A percentile compares a stretch with the other conserved stretches of the same genome.
These are phyloP conservation scores for Trichoderma koningii DNA, from an alignment of 2,329 filamentous ascomycete genomes.

Conservation along the genomic window DNA sequence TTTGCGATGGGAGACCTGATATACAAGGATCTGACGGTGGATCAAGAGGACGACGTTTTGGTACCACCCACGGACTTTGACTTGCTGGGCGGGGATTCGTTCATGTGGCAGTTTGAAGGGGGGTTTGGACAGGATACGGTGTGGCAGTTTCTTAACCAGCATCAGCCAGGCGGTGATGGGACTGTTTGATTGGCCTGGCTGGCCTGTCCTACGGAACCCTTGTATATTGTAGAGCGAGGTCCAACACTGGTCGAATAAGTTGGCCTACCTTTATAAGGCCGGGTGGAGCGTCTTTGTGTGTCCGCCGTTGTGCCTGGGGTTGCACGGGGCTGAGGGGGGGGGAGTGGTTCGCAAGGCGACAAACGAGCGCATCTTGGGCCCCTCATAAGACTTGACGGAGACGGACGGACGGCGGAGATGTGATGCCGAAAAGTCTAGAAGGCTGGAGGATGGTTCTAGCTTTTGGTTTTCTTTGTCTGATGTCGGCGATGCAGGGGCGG, in stretches of 20 bases:
- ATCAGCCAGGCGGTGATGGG: slow-evolving; percentile 38
- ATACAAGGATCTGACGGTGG: slow-evolving; percentile 57
- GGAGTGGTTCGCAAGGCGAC: background rate
- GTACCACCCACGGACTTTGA: slow-evolving; percentile 30
- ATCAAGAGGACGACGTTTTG: slow-evolving; percentile 36
- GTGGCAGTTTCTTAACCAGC: slow-evolving; percentile 58
- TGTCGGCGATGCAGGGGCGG: too few species aligned
- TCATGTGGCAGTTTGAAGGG: slow-evolving; percentile 56
- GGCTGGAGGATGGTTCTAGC: too few species aligned
- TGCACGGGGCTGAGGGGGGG: background rate
- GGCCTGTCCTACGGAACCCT: background rate
- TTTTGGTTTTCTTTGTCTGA: too few species aligned
- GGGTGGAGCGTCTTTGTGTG: too few species aligned
- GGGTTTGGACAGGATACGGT: slow-evolving; percentile 58
- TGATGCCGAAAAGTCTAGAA: too few species aligned
- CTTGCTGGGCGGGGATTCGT: slow-evolving; percentile 25
- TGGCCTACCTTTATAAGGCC: too few species aligned
- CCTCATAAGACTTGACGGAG: background rate
- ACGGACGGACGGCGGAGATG: background rate
- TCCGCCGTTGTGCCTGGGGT: background rate
- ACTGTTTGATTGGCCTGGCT: background rate
- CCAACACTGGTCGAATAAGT: too few species aligned
- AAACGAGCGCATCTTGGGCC: background rate
- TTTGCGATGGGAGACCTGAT: slow-evolving; percentile 60
- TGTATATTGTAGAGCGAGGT: too few species aligned